Evolutionary conservation across 352 stramenopile species (phyloP).

Genomic region (Globisporangium nagaii): DNA sequence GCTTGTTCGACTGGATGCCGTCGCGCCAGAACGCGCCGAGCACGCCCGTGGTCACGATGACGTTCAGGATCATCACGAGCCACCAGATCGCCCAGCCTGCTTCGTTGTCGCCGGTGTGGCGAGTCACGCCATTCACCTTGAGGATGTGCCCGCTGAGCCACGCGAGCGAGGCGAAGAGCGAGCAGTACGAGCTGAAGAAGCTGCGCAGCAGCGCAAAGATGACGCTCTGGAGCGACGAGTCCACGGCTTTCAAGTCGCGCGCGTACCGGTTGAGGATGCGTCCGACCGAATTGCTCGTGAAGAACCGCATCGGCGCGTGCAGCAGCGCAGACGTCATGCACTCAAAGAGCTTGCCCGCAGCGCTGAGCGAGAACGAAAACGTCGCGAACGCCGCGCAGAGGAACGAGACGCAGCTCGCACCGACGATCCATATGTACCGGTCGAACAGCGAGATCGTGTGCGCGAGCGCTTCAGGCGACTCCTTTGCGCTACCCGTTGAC

Average conservation of each 20-base stretch:
- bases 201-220: slow-evolving; percentile 34
- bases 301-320: slow-evolving; percentile 37
- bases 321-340: slow-evolving; percentile 39
- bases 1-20: slow-evolving; percentile 22
- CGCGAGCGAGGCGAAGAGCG: slow-evolving; percentile 25
- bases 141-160: slow-evolving; percentile 34
- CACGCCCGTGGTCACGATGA: slow-evolving; percentile 16
- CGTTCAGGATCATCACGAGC: slow-evolving; percentile 19
- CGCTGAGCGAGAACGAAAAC: slow-evolving; percentile 25
- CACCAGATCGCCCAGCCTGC: slow-evolving; percentile 13
- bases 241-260: slow-evolving; percentile 22
- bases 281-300: slow-evolving; percentile 37
- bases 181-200: slow-evolving; percentile 29
- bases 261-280: slow-evolving; percentile 39
- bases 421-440: slow-evolving; percentile 25
- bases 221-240: slow-evolving; percentile 35
- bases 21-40: slow-evolving; percentile 21
- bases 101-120: too few species aligned
- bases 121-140: slow-evolving; percentile 9
- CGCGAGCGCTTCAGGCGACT: not conserved
- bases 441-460: slow-evolving; percentile 10
- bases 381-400: slow-evolving; percentile 21
- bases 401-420: slow-evolving; percentile 26
- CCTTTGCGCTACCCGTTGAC: slow-evolving; percentile 3
- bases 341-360: slow-evolving; percentile 28